A percentile compares a stretch with the other conserved stretches of the same genome.
These are phyloP conservation scores for Alliaria petiolata DNA, from an alignment of 345 rosid genomes.

Conservation along the genomic window DNA sequence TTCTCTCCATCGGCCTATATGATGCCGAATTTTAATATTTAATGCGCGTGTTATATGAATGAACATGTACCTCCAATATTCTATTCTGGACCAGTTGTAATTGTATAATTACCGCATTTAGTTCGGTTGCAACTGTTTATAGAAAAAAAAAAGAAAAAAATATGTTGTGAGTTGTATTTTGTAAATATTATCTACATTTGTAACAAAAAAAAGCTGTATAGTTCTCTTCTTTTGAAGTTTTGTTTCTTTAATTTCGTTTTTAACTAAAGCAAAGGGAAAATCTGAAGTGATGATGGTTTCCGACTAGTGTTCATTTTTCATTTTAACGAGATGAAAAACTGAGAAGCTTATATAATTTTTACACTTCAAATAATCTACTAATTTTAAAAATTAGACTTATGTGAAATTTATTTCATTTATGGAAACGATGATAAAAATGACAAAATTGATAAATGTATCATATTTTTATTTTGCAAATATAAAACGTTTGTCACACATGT, in stretches of 20 bases:
- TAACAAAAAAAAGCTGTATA: background rate
- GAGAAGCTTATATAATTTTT: background rate
- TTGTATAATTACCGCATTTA: conserved; percentile 10
- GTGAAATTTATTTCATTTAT: background rate
- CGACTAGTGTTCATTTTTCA: too few relatives aligned
- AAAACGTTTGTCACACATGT: background rate
- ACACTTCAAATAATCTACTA: background rate
- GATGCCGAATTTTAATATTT: background rate
- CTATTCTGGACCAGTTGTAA: conserved; percentile 11
- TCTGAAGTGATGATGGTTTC: too few relatives aligned
- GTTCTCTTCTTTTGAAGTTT: conserved; percentile 14
- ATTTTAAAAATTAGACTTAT: background rate
- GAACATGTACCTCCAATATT: conserved; percentile 23
- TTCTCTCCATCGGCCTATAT: conserved; percentile 5
- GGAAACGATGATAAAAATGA: background rate
- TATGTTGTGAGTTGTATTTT: conserved; percentile 9
- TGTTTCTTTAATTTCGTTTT: background rate
- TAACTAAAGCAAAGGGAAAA: background rate
- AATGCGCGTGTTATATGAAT: background rate
- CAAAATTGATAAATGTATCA: background rate
- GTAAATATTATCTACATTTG: background rate
- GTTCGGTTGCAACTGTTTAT: conserved; percentile 6
- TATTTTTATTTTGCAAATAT: background rate
- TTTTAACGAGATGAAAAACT: too few relatives aligned
- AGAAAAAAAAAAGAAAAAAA: background rate